phyloP scores from a whole-genome alignment of 2,329 filamentous ascomycete genomes.

The Xenoacremonium recifei region DNA sequence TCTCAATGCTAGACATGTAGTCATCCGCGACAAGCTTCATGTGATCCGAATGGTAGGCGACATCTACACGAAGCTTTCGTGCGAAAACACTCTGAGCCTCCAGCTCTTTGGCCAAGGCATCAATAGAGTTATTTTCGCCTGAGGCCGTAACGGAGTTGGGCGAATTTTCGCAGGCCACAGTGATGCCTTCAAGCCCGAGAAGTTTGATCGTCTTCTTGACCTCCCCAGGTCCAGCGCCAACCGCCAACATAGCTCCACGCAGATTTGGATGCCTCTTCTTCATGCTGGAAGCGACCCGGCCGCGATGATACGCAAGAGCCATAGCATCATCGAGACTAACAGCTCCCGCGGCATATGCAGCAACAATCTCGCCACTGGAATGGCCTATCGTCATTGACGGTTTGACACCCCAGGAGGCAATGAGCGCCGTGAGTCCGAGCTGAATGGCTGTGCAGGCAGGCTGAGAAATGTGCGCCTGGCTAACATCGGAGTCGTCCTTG shows the following conservation, averaged over 20 bases:
- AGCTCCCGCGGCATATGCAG: conserved; percentile 40
- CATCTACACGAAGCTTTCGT: conserved; percentile 37
- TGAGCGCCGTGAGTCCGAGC: conserved; percentile 41
- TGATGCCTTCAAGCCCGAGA: conserved; percentile 20
- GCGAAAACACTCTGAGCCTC: conserved; percentile 43
- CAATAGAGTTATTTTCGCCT: conserved; percentile 44
- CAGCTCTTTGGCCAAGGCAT: conserved; percentile 36
- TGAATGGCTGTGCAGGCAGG: conserved; percentile 44
- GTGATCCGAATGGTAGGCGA: conserved; percentile 50
- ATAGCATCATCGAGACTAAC: conserved; percentile 42
- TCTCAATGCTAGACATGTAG: conserved; percentile 37
- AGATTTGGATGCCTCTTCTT: conserved; percentile 39
- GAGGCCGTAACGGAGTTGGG: conserved; percentile 51
- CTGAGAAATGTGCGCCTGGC: conserved; percentile 36
- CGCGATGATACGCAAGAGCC: conserved; percentile 49
- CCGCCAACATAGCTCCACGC: conserved; percentile 54
- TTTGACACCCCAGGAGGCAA: conserved; percentile 37
- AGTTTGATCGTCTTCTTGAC: conserved; percentile 36
- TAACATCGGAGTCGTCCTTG: conserved; percentile 17
- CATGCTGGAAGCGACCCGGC: conserved; percentile 41
- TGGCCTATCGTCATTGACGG: conserved; percentile 41
- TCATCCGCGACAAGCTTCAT: conserved; percentile 51
- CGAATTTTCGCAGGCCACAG: conserved; percentile 48
- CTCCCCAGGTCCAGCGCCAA: conserved; percentile 45
- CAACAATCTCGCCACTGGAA: conserved; percentile 45